Evolutionary conservation across 805 yeast species (phyloP).

Genomic region (Kuraishia capsulata): DNA sequence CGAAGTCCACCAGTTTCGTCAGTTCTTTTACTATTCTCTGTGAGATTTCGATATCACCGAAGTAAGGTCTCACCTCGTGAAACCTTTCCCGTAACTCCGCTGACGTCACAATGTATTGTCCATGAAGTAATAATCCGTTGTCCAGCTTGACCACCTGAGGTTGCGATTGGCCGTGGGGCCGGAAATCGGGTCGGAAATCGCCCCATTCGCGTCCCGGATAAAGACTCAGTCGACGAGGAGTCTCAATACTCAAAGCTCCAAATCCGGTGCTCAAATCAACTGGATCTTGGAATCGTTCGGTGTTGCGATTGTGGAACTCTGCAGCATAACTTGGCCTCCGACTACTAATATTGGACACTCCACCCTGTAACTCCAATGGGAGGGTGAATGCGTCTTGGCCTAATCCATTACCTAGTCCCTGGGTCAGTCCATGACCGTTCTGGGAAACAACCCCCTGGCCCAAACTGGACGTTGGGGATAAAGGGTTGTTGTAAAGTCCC

Average conservation of each 20-base stretch:
- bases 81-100: conserved; percentile 43
- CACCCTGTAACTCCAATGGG: conserved; percentile 58
- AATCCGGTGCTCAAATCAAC: not conserved
- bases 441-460: not conserved
- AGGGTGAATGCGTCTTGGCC: conserved; percentile 26
- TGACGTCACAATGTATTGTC: conserved; percentile 51
- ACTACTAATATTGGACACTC: conserved; percentile 49
- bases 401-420: not conserved
- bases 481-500: conserved; percentile 1
- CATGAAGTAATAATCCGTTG: conserved; percentile 51
- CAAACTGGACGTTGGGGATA: not conserved
- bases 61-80: conserved; percentile 42
- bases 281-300: conserved; percentile 1
- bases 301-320: conserved; percentile 37
- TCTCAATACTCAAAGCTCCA: too few species aligned
- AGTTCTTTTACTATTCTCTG: conserved; percentile 27
- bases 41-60: conserved; percentile 34
- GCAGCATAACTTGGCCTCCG: conserved; percentile 74
- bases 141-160: conserved; percentile 31
- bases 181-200: too few species aligned
- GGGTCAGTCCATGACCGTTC: too few species aligned
- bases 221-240: not conserved
- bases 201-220: too few species aligned
- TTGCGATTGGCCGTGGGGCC: not conserved
- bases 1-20: conserved; percentile 15